Evolutionary conservation across 768 basidiomycete species (phyloP).

Genomic region (Exidia glandulosa): DNA sequence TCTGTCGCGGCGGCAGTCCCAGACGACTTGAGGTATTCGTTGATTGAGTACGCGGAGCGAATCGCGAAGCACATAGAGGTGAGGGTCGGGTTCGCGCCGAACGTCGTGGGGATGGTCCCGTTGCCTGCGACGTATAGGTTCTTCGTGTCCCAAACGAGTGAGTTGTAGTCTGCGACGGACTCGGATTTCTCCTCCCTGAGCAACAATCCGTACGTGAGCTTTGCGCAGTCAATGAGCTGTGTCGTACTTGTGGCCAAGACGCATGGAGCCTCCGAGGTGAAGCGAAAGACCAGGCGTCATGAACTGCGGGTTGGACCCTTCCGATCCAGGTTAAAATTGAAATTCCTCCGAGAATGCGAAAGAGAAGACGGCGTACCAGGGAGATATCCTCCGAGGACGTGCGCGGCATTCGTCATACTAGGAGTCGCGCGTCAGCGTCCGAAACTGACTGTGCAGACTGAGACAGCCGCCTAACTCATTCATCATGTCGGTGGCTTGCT

Average conservation of each 20-base stretch:
- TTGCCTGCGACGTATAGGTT: constrained; percentile 26
- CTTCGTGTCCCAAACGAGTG: constrained; percentile 11
- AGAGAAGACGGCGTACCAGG: no score
- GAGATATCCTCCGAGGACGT: constrained; percentile 21
- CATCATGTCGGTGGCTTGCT: constrained; percentile 11
- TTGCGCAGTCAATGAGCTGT: background rate
- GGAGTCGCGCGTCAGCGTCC: background rate
- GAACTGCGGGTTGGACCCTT: constrained; percentile 22
- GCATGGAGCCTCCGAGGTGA: constrained; percentile 9
- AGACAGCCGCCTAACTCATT: constrained; percentile 6
- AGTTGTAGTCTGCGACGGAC: constrained; percentile 18
- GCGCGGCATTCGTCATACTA: constrained; percentile 20
- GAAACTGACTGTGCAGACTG: background rate
- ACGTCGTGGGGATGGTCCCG: constrained; percentile 14
- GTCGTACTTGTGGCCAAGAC: background rate
- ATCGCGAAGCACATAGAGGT: constrained; percentile 2
- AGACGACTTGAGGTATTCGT: no score
- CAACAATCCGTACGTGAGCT: background rate
- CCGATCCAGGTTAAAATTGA: no score
- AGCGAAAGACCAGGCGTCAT: constrained; percentile 17
- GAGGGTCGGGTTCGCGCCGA: constrained; percentile 15
- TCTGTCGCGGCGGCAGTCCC: no score
- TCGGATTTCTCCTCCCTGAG: constrained; percentile 9
- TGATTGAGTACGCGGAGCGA: background rate
- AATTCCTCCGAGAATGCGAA: no score